Base-by-base conservation (phyloP, 352 stramenopile genomes). In the Halophytophthora batemanensis region DNA sequence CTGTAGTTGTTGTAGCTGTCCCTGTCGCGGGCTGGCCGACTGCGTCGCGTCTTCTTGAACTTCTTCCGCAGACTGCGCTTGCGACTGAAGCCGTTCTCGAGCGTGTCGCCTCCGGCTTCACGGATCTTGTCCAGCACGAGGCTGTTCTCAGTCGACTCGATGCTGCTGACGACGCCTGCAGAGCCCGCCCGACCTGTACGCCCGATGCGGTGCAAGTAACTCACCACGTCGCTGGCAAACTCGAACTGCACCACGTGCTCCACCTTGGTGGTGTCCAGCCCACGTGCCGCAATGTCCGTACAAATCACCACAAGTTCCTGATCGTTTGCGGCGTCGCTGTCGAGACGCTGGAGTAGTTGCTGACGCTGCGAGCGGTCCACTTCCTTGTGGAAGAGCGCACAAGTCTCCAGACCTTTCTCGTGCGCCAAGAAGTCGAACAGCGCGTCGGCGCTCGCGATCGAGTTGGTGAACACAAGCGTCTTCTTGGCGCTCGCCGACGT, bases 61-160 rank as follows among this genome's bases (percentile, higher is more conserved):
- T 90, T 90, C 54, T 90, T 89, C 43, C 79, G 76, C 28, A 93
- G 76, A 56, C 82, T 93, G 15, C 79, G 77, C 45, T 90, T 90
- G 1, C 79, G 74, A 52, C 79, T 93, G 64, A 93, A 93, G n/a
- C 68, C 82, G 22, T 72, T 69, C 19, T 74, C 48, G 34, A 90
- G 71, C 23, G 72, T 74, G 15, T 67, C 66, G 0, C 28, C 49
- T 5, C 78, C 79, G 0, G 79, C 79, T 41, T 77, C 67, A 13
- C 64, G 55, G 63, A 90, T 90, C 55, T 90, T 86, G 10, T 64
- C 64, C 7, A 89, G 49, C 28, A 90, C 70, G 2, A 90, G 64
- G 15, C 53, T 65, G 52, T 89, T 90, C 39, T 88, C 65, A 0
- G 41, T 51, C 1, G 66, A 78, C 43, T 87, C 69, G 44, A 93